Conservation (phyloP, 2,329 filamentous ascomycete genomes). For the Fusarium denticulatum region DNA sequence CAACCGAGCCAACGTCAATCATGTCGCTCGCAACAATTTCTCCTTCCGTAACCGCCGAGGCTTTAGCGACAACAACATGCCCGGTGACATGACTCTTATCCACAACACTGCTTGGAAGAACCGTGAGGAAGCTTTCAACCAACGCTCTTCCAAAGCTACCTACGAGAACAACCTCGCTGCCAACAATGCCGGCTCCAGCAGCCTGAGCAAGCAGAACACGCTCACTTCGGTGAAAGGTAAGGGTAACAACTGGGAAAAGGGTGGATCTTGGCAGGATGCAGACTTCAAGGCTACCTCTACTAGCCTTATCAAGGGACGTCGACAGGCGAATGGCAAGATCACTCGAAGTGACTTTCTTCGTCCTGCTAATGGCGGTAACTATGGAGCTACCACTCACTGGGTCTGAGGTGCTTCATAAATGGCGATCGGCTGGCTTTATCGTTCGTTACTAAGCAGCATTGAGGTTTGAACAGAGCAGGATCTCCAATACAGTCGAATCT, state of each 20-base stretch:
- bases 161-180: not conserved
- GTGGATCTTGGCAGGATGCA: not conserved
- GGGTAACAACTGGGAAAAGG: not conserved
- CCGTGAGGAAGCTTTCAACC: not conserved
- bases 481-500: not conserved
- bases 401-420: not conserved
- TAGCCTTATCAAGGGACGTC: not conserved
- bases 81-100: not conserved
- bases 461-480: not conserved
- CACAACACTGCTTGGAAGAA: not conserved
- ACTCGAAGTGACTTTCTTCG: not conserved
- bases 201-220: not conserved
- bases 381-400: not conserved
- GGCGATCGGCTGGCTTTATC: not conserved
- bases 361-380: not conserved
- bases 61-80: not conserved
- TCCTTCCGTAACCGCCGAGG: not conserved
- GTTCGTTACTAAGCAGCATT: not conserved
- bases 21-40: constrained; percentile 51
- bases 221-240: not conserved
- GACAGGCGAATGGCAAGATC: not conserved
- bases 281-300: not conserved
- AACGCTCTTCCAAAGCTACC: not conserved
- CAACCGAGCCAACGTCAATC: constrained; percentile 49
- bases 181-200: not conserved